Base-by-base conservation (phyloP, 176 grass and related monocot species). In the Avena sativa region DNA sequence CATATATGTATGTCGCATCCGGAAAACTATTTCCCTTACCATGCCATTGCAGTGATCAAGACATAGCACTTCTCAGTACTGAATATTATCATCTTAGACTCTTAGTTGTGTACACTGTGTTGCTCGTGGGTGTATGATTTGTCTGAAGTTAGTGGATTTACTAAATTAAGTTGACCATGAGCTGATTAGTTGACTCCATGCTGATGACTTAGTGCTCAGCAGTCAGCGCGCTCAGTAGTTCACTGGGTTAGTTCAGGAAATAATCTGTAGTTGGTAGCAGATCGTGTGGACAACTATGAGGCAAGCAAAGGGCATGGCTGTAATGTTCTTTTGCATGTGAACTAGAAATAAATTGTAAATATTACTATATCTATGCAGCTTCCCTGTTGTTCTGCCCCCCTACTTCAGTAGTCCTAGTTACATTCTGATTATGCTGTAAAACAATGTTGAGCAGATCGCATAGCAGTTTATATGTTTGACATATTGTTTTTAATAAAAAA, bases 1-100 rank as follows among this genome's bases (percentile, higher is more conserved):
- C 67, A 79, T 99, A 68, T 99, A 89, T 90, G 97, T 99, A 96
- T 73, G 95, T 91, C 20, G 38, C 12, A 85, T 63, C 55, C 78
- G 78, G 1, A 82, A 4, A 64, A 78, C 50, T 65, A 26, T 88
- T 36, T 34, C 21, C 20, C 60, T 40, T 12, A 76, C 20, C 15
- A 32, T 85, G n/a, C 5, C 9, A 64, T 90, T 83, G 87, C 11
- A 23, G n/a, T 49, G 25, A 50, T 62, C 56, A 63, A 46, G n/a
- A 23, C 21, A 50, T 70, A 50, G 26, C 15, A 1, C 4, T 26
- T 69, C 26, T 56, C 0, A 1, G 46, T 65, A 52, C 60, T 10
- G 59, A 64, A 3, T 65, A 13, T 61, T 71, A 36, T 61, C 65
- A 36, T 71, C 73, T 16, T 34, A 34, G 32, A 34, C 32, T 34